phyloP scores from a whole-genome alignment of 768 basidiomycete genomes.

The Leccinum boreale region DNA sequence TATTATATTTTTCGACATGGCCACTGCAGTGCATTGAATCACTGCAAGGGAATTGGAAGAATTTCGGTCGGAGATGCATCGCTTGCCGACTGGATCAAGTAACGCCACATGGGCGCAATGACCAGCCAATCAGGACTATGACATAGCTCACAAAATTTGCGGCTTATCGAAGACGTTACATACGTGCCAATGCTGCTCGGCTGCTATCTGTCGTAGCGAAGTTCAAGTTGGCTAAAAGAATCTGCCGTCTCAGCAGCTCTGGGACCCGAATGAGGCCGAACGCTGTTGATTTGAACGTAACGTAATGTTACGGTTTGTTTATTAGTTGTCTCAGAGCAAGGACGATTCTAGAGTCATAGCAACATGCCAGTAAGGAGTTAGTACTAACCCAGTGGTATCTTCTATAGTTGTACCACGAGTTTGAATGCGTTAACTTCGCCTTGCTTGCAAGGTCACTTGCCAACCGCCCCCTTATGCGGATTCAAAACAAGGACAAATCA shows the following conservation, averaged over 20 bases:
- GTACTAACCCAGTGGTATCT: too few species aligned
- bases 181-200: background rate
- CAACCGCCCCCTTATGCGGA: too few species aligned
- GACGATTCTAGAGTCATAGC: too few species aligned
- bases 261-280: too few species aligned
- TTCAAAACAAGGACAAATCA: too few species aligned
- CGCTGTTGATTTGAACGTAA: background rate
- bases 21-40: background rate
- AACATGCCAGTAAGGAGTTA: too few species aligned
- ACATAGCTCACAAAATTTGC: background rate
- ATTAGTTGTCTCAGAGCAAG: too few species aligned
- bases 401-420: too few species aligned
- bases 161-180: background rate
- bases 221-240: background rate
- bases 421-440: too few species aligned
- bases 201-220: background rate
- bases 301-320: too few species aligned
- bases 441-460: too few species aligned
- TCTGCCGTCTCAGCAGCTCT: too few species aligned
- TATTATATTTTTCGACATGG: background rate
- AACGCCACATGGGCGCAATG: background rate
- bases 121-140: background rate
- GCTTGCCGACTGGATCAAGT: background rate
- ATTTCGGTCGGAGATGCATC: background rate
- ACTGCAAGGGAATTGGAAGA: background rate